Evolutionary conservation across 768 basidiomycete genomes (phyloP), one percentile per base, ranked within the genome.

Genomic region (Dentipellis sp.): DNA sequence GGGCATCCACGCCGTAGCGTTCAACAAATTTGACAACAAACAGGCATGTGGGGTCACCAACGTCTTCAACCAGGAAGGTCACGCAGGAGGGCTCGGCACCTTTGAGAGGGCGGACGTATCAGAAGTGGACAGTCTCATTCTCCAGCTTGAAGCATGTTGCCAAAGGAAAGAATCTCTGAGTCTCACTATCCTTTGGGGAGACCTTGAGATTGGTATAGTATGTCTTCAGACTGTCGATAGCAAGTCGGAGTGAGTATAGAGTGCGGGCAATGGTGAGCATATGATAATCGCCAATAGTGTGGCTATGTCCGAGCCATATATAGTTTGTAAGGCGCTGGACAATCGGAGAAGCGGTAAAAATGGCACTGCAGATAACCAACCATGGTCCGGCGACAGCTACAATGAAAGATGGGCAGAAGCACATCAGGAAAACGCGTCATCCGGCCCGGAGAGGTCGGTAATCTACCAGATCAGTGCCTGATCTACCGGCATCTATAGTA

Each of bases 11-110:
- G 22, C 70, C 64, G 55, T 75, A 76, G 6, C 63, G 55, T 11
- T 61, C 58, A 39, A 68, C 69, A 46, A 76, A 76, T 57, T 75
- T 76, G 52, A 76, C 66, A 0, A 74, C 67, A 10, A 73, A 56
- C 19, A n/a, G n/a, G n/a, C n/a, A n/a, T 49, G 10, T 16, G 19
- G 19, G 10, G 8, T 22, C 10, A 12, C 11, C 40, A 7, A 49
- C 3, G 16, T 22, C 47, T 12, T 19, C 23, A 8, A 22, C 47
- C 5, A 7, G 17, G 17, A 29, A 49, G 23, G 19, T 21, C 47
- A 29, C 14, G 19, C 19, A n/a, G n/a, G n/a, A 21, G 1, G 47
- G 14, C 23, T 21, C 21, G n/a, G 6, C 23, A 5, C 17, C 23
- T 22, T 19, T 22, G n/a, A 49, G 17, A 19, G 47, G 23, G 12